Evolutionary conservation across 371 early-diverging fungal genomes (phyloP), one percentile per base, ranked within the genome.

Genomic region (Rhizopus stolonifer): DNA sequence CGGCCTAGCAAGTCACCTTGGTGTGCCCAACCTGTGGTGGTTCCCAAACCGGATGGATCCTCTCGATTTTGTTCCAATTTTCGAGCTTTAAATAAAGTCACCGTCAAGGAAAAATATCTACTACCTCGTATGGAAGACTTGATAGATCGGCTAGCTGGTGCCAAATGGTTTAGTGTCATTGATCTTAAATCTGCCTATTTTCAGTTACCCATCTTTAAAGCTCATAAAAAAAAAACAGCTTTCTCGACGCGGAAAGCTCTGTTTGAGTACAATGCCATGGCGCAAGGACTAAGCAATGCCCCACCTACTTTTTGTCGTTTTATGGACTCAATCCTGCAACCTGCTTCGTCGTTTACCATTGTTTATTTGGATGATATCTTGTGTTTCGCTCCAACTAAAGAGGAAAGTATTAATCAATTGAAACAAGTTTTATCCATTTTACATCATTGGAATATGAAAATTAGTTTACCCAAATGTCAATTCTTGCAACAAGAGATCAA

Each of bases 391-490:
- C 19, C 40, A 7, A 18, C 21, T 1, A 11, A 11, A 11, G 36
- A 56, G 15, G 44, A 56, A 25, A 49, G 49, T 23, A 10, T 56
- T 1, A 15, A 42, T 8, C 49, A 56, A 13, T 17, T 56, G 3
- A 17, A 25, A 0, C 5, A 18, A 11, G 50, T 79, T 8, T 58
- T 82, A 0, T 1, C 51, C 8, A 45, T 43, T 5, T 67, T 81
- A 1, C 42, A 26, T 0, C 21, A 55, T 1, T 40, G 74, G 19
- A 8, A 46, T 0, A 54, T 81, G n/a, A 69, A 36, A 24, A 50
- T 32, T 24, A 65, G 69, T 13, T 60, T 61, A 11, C 34, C 43
- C 29, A 83, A 83, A 51, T 79, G 74, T 40, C 31, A 59, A 3
- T 82, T 82, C 54, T 34, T 21, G 38, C 31, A 24, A 0, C 15